Conservation (phyloP, 108 stramenopile genomes). For the Cyclotella atomus region DNA sequence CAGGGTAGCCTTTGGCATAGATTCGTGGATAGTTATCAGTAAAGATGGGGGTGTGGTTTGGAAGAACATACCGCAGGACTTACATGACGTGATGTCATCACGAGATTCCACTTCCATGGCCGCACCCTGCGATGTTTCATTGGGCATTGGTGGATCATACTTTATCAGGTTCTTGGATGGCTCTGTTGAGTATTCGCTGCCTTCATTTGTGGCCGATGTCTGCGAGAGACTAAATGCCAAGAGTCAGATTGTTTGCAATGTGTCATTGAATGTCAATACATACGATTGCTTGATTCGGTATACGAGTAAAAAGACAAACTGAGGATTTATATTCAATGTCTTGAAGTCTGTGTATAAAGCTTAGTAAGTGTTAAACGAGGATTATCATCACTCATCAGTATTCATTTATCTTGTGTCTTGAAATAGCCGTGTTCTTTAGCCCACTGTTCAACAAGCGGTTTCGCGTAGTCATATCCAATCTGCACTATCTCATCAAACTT, state of each 20-base stretch:
- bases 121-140: conserved; percentile 72
- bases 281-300: conserved; percentile 44
- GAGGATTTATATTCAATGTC: background rate
- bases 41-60: conserved; percentile 73
- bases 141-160: conserved; percentile 74
- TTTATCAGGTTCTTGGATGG: conserved; percentile 83
- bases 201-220: conserved; percentile 57
- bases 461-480: conserved; percentile 62
- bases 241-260: conserved; percentile 36
- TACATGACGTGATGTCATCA: conserved; percentile 57
- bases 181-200: conserved; percentile 73
- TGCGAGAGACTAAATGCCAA: conserved; percentile 58
- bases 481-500: conserved; percentile 61
- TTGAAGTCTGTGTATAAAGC: background rate
- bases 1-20: conserved; percentile 73
- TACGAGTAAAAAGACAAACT: conserved; percentile 4
- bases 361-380: background rate
- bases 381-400: no score
- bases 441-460: conserved; percentile 52
- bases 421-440: conserved; percentile 37
- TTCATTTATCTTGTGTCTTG: background rate
- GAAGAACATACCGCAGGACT: conserved; percentile 74
- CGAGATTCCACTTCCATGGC: conserved; percentile 39
- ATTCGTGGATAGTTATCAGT: conserved; percentile 68
- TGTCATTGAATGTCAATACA: conserved; percentile 35